These are phyloP conservation scores for Daedaleopsis sinensis DNA, from an alignment of 768 basidiomycete genomes.

Conservation along the genomic window DNA sequence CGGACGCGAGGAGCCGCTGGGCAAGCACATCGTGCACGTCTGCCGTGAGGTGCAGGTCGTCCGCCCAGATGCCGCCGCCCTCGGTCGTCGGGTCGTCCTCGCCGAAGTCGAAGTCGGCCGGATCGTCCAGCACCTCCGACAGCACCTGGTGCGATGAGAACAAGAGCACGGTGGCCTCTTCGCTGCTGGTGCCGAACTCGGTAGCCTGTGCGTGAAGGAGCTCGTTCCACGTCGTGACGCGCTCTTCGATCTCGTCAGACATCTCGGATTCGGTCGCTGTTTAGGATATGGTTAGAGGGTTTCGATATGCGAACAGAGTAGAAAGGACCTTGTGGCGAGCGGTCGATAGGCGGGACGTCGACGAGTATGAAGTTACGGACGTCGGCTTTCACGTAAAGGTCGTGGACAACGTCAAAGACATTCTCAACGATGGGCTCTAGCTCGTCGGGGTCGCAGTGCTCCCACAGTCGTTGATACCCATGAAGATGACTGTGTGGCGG, in stretches of 20 bases:
- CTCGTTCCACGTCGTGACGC: constrained; percentile 37
- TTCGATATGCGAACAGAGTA: not conserved
- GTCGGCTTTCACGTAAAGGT: constrained; percentile 35
- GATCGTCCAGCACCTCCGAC: constrained; percentile 39
- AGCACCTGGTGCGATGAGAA: constrained; percentile 38
- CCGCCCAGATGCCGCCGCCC: constrained; percentile 41
- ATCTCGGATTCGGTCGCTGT: not conserved
- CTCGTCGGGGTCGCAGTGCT: constrained; percentile 30
- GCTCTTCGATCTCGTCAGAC: constrained; percentile 15
- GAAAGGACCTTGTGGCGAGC: constrained; percentile 38
- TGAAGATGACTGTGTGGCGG: constrained; percentile 31
- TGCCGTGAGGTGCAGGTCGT: constrained; percentile 40
- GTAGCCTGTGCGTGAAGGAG: constrained; percentile 24
- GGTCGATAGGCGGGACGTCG: constrained; percentile 42
- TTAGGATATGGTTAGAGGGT: not conserved
- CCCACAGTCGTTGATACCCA: constrained; percentile 47
- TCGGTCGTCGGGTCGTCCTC: constrained; percentile 32
- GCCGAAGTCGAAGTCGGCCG: constrained; percentile 33
- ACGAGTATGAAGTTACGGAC: constrained; percentile 42
- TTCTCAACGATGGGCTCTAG: constrained; percentile 30
- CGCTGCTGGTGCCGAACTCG: constrained; percentile 28
- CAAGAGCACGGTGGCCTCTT: constrained; percentile 33
- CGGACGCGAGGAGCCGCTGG: constrained; percentile 9
- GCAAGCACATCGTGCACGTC: constrained; percentile 39
- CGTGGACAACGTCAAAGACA: constrained; percentile 26